Percentiles rank a stretch among this genome's conserved stretches.
Conservation (phyloP, 331 rosid species). For the Phaseolus coccineus region DNA sequence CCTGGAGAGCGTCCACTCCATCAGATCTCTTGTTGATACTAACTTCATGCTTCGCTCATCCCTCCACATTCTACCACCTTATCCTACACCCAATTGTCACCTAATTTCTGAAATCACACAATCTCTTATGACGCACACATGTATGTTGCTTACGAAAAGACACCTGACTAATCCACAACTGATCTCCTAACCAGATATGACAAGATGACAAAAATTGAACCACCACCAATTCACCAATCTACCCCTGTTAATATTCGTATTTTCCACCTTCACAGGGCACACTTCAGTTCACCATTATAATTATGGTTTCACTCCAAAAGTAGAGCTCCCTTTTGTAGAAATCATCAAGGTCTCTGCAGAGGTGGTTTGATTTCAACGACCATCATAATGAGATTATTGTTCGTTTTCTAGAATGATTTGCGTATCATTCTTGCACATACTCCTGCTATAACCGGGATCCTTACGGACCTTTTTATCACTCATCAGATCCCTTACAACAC, state of each 20-base stretch:
- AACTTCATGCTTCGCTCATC: too few species aligned
- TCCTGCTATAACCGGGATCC: constrained; percentile 82
- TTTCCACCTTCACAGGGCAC: neutral
- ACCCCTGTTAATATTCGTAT: neutral
- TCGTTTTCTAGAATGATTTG: constrained; percentile 30
- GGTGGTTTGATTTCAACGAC: constrained; percentile 14
- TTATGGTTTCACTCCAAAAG: constrained; percentile 27
- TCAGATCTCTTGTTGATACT: too few species aligned
- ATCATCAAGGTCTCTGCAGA: neutral
- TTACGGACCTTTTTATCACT: constrained; percentile 60
- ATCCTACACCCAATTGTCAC: too few species aligned
- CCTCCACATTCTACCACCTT: too few species aligned
- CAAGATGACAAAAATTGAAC: too few species aligned
- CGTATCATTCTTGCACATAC: constrained; percentile 51
- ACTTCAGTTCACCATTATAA: neutral
- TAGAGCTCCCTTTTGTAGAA: neutral
- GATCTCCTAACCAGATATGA: too few species aligned
- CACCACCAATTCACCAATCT: too few species aligned
- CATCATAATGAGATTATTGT: constrained; percentile 19
- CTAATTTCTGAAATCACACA: too few species aligned
- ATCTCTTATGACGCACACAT: too few species aligned
- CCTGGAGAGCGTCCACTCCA: too few species aligned
- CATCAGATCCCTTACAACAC: constrained; percentile 71
- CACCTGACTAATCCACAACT: too few species aligned
- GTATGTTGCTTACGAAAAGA: too few species aligned